Evolutionary conservation across 1,284 basidiomycete genomes (phyloP).

Genomic region (Neolentinus lepideus): DNA sequence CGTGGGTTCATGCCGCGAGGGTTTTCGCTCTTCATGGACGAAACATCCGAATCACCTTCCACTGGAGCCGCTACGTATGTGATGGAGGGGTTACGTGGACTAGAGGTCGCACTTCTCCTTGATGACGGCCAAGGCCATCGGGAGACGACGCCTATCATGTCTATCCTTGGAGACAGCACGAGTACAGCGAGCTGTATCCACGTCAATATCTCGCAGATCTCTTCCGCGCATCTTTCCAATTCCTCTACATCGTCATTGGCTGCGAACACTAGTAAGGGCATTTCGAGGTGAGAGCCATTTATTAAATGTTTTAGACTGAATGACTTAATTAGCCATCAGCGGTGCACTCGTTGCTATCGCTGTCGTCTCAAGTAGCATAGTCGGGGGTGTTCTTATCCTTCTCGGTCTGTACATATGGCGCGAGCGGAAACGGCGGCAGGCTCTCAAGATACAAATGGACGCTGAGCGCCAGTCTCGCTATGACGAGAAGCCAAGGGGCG

Average conservation of each 20-base stretch:
- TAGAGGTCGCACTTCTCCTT: conserved; percentile 34
- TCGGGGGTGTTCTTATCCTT: conserved; percentile 28
- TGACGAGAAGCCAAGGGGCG: conserved; percentile 10
- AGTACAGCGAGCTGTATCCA: conserved; percentile 22
- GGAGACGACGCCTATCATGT: conserved; percentile 21
- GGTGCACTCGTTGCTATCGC: conserved; percentile 35
- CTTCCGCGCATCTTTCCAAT: neutral
- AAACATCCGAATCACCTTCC: conserved; percentile 20
- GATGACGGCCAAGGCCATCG: conserved; percentile 19
- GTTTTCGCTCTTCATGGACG: conserved; percentile 30
- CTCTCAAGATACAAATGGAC: conserved; percentile 3
- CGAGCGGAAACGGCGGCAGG: conserved; percentile 25
- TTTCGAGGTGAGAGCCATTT: conserved; percentile 16
- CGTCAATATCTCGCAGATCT: neutral
- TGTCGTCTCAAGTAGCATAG: conserved; percentile 30
- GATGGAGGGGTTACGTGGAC: conserved; percentile 30
- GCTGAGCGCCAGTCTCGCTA: conserved; percentile 2
- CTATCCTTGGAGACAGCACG: conserved; percentile 19
- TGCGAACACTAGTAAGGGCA: conserved; percentile 2
- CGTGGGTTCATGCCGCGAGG: conserved; percentile 38
- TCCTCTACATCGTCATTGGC: conserved; percentile 1
- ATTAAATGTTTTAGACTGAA: conserved; percentile 3
- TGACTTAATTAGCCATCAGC: conserved; percentile 17
- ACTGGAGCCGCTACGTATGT: conserved; percentile 34
- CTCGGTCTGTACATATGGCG: conserved; percentile 37